Evolutionary conservation across 192 early-diverging fungal genomes (phyloP), one percentile per base, ranked within the genome.

Genomic region (Umbelopsis ramanniana): DNA sequence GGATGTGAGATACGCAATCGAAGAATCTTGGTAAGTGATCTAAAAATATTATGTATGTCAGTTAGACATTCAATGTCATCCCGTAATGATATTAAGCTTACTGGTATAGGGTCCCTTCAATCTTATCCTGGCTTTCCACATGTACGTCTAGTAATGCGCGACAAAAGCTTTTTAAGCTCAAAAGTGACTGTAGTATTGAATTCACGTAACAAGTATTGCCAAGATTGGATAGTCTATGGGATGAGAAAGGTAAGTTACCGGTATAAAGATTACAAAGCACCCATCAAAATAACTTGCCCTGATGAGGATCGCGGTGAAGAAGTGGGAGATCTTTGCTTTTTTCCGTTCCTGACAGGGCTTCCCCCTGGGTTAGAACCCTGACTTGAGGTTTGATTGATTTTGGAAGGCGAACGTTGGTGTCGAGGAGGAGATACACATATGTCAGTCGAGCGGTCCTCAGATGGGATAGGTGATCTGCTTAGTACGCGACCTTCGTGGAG

Each of bases 151-250:
- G 26, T 70, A 70, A 14, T 4, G 48, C 46, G 33, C 21, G 48
- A 24, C 69, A 46, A 54, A 70, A 70, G n/a, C 50, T 52, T 14
- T 47, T 24, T 2, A 70, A 38, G 29, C 46, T 70, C 7, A 53
- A 23, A 17, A 70, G 24, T 48, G 69, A 52, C 12, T 70, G 69
- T 21, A 70, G 69, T 43, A 33, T 70, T 23, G 53, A 52, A 40
- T 70, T 70, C 15, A 70, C 47, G 24, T 70, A 70, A 43, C 69
- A 70, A 3, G 69, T 70, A 19, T 70, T 70, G 23, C 69, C 69
- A 26, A 70, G 69, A 33, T 70, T 70, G 37, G 48, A 54, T 38
- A 70, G 48, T 4, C 69, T 70, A 24, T 37, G 10, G 8, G 10
- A 38, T 26, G 67, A 23, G 2, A 0, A 14, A 26, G 6, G 22